Conservation (phyloP, 306 rosid species). For the Canavalia ensiformis region DNA sequence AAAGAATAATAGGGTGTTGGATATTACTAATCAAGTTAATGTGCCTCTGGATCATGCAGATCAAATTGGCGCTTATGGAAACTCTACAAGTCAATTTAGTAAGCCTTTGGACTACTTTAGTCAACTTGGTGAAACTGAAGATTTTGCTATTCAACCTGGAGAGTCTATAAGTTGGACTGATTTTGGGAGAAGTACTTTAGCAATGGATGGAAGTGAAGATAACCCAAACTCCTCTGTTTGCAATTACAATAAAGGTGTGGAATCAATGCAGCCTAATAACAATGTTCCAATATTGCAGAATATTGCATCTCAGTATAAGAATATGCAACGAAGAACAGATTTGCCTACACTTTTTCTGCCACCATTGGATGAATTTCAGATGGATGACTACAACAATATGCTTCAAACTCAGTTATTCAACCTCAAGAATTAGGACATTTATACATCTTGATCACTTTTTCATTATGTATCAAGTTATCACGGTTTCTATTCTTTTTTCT, state of each 20-base stretch:
- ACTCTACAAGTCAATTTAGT: background rate
- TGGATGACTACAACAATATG: background rate
- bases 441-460: background rate
- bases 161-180: background rate
- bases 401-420: conserved; percentile 14
- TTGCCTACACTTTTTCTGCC: background rate
- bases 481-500: background rate
- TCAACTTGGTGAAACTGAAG: background rate
- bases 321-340: conserved; percentile 23
- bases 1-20: background rate
- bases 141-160: background rate
- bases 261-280: background rate
- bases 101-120: too few species aligned
- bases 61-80: background rate
- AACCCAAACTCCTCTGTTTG: background rate
- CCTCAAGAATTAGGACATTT: background rate
- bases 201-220: background rate
- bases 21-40: background rate
- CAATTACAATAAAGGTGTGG: background rate
- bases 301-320: background rate
- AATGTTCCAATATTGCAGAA: background rate
- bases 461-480: background rate
- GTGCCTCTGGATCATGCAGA: background rate
- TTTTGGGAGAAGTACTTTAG: background rate
- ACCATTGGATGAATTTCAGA: conserved; percentile 11